phyloP scores from a whole-genome alignment of 1,284 basidiomycete species.

The Apiotrichum porosum region DNA sequence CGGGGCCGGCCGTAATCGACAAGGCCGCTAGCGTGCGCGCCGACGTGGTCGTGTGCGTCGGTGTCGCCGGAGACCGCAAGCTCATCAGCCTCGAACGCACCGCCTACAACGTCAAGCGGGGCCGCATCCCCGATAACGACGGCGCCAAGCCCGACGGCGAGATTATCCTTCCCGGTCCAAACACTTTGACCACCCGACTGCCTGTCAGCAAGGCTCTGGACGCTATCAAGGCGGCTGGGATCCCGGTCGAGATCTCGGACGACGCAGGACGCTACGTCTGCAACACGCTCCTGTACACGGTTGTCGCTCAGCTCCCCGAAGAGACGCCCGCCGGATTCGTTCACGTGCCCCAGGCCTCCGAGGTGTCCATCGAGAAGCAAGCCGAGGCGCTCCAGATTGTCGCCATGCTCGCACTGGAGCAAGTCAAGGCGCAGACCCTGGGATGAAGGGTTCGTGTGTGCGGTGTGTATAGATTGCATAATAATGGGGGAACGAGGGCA shows the following conservation, averaged over 20 bases:
- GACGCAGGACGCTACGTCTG: slow-evolving; percentile 16
- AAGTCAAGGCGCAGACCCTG: no score
- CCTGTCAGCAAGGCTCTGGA: background rate
- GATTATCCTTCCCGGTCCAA: slow-evolving; percentile 4
- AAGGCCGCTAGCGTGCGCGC: slow-evolving; percentile 3
- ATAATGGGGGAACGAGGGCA: no score
- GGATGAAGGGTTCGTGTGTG: no score
- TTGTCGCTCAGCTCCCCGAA: background rate
- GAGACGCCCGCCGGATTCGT: slow-evolving; percentile 9
- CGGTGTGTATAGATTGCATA: no score
- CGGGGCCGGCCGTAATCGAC: slow-evolving; percentile 1
- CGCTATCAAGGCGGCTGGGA: slow-evolving; percentile 1
- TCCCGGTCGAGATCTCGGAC: slow-evolving; percentile 7
- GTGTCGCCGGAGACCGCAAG: slow-evolving; percentile 8
- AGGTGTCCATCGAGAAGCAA: slow-evolving; percentile 6
- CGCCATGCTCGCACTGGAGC: slow-evolving; percentile 1
- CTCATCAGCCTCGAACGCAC: slow-evolving; percentile 8
- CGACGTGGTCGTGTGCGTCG: slow-evolving; percentile 10
- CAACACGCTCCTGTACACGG: slow-evolving; percentile 15
- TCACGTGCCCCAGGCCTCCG: slow-evolving; percentile 7
- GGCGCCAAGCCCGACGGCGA: slow-evolving; percentile 8
- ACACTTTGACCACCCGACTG: slow-evolving; percentile 5
- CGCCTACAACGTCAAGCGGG: slow-evolving; percentile 11
- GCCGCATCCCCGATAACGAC: slow-evolving; percentile 12
- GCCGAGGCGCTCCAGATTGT: slow-evolving; percentile 11